Evolutionary conservation across 257 asterid species (phyloP).

Genomic region (Nicotiana benthamiana): DNA sequence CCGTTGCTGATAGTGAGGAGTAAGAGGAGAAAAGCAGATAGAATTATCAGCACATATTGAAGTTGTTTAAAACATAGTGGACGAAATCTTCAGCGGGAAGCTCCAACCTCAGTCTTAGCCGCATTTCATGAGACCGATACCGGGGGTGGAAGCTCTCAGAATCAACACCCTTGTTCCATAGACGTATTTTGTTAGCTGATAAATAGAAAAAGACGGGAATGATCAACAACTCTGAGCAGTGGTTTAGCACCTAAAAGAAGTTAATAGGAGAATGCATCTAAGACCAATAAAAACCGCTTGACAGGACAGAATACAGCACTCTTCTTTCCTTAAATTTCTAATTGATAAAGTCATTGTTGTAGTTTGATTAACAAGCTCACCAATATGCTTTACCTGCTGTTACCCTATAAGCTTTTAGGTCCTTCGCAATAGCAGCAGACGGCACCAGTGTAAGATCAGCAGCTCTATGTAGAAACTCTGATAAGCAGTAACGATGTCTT

Average conservation of each 20-base stretch:
- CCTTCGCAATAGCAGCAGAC: constrained; percentile 92
- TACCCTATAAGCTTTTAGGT: constrained; percentile 69
- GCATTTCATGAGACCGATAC: constrained; percentile 64
- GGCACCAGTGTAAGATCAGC: constrained; percentile 96
- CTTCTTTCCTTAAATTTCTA: not conserved
- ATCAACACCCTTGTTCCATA: constrained; percentile 97
- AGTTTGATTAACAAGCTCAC: not conserved
- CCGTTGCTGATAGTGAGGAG: constrained; percentile 44
- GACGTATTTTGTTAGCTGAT: constrained; percentile 72
- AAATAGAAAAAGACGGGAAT: not conserved
- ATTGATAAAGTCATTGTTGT: not conserved
- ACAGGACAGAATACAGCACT: not conserved
- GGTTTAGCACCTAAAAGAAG: not conserved
- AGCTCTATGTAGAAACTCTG: constrained; percentile 91
- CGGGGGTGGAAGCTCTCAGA: constrained; percentile 86
- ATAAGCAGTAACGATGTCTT: constrained; percentile 10
- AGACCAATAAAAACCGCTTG: not conserved
- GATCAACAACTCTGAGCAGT: not conserved
- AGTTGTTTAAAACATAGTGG: not conserved
- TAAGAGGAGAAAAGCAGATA: constrained; percentile 11
- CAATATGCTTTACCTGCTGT: constrained; percentile 53
- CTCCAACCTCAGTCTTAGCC: constrained; percentile 55
- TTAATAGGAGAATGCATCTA: not conserved
- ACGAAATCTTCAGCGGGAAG: not conserved
- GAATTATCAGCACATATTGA: not conserved